Conservation (phyloP, 1,139 yeast genomes). For the Suhomyces atakaporum region DNA sequence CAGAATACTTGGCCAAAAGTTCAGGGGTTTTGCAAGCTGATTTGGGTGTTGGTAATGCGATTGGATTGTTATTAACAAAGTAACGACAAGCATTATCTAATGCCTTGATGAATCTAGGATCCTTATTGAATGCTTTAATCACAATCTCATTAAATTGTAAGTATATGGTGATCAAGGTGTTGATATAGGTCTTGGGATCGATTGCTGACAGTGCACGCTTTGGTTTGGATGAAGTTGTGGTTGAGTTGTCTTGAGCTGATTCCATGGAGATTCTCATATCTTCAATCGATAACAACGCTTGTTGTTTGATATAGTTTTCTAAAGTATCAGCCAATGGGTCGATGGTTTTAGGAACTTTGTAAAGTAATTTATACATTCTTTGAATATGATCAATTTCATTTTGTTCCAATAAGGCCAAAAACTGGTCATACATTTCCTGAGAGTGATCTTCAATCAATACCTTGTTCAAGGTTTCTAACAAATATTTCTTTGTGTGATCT, state of each 20-base stretch:
- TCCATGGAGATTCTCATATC: slow-evolving; percentile 50
- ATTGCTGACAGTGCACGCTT: slow-evolving; percentile 36
- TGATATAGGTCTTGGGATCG: slow-evolving; percentile 81
- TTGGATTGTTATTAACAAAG: slow-evolving; percentile 79
- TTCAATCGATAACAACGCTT: slow-evolving; percentile 70
- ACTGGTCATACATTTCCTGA: slow-evolving; percentile 73
- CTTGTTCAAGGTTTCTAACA: slow-evolving; percentile 72
- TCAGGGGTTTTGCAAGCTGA: slow-evolving; percentile 77
- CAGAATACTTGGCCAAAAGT: slow-evolving; percentile 85
- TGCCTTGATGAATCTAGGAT: slow-evolving; percentile 81
- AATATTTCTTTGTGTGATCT: slow-evolving; percentile 78
- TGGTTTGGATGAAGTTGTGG: slow-evolving; percentile 13
- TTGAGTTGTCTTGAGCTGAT: slow-evolving; percentile 31
- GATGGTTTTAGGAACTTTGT: slow-evolving; percentile 72
- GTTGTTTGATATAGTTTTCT: slow-evolving; percentile 70
- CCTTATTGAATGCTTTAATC: slow-evolving; percentile 66
- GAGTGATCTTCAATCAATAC: slow-evolving; percentile 82
- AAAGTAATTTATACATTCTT: slow-evolving; percentile 74
- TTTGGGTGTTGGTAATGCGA: slow-evolving; percentile 65
- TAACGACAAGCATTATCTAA: slow-evolving; percentile 86
- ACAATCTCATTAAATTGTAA: slow-evolving; percentile 69
- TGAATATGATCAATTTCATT: slow-evolving; percentile 76
- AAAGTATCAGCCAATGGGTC: slow-evolving; percentile 76
- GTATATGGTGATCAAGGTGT: slow-evolving; percentile 72
- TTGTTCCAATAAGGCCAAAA: slow-evolving; percentile 69